Conservation (phyloP, 192 early-diverging fungal species). For the Podila clonocystis region DNA sequence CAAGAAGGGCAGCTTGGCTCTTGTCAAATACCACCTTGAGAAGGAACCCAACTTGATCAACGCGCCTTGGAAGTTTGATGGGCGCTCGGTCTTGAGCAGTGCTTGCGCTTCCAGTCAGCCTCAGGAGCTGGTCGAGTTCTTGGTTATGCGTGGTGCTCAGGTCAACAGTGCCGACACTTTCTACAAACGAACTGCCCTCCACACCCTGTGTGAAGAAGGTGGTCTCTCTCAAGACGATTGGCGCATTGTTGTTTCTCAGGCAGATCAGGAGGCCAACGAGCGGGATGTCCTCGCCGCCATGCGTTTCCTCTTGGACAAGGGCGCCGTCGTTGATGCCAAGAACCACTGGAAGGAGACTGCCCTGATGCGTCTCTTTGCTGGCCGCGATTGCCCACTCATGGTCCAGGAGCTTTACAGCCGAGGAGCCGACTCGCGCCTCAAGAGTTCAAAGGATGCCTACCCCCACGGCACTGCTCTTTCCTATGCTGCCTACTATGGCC, state of each 20-base stretch:
- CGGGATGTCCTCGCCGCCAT: slow-evolving; percentile 42
- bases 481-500: slow-evolving; percentile 43
- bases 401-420: slow-evolving; percentile 47
- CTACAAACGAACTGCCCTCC: slow-evolving; percentile 39
- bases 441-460: slow-evolving; percentile 49
- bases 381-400: slow-evolving; percentile 47
- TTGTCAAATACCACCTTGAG: slow-evolving; percentile 39
- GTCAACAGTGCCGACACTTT: slow-evolving; percentile 26
- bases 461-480: slow-evolving; percentile 39
- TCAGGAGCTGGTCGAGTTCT: slow-evolving; percentile 44
- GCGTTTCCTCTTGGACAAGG: slow-evolving; percentile 41
- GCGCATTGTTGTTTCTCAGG: slow-evolving; percentile 16
- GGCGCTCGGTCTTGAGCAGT: slow-evolving; percentile 44
- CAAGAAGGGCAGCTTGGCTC: slow-evolving; percentile 36
- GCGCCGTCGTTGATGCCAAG: slow-evolving; percentile 45
- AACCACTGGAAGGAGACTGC: slow-evolving; percentile 50
- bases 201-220: slow-evolving; percentile 42
- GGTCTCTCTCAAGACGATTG: slow-evolving; percentile 36
- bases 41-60: slow-evolving; percentile 41
- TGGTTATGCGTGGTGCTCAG: slow-evolving; percentile 38
- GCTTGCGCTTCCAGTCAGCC: slow-evolving; percentile 42
- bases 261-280: slow-evolving; percentile 38
- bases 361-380: slow-evolving; percentile 44
- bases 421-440: slow-evolving; percentile 34
- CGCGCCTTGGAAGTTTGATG: slow-evolving; percentile 45